A percentile compares a stretch with the other conserved stretches of the same genome.
Evolutionary conservation across 1,139 yeast species (phyloP).

Genomic region (Nakaseomyces delphensis): DNA sequence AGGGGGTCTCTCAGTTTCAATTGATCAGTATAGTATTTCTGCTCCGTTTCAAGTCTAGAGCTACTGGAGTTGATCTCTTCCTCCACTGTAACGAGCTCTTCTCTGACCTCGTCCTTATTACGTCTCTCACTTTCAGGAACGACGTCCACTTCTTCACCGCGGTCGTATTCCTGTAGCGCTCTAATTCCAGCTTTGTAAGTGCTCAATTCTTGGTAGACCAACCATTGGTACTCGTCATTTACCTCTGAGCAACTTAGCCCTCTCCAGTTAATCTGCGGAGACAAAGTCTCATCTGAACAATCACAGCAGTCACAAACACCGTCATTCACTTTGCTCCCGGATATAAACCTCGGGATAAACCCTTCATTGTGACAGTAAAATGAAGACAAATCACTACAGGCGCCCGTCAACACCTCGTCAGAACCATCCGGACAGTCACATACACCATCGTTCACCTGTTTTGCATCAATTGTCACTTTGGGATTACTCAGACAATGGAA

Average conservation of each 20-base stretch:
- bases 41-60: constrained; percentile 13
- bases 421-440: constrained; percentile 98
- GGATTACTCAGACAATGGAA: constrained; percentile 71
- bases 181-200: constrained; percentile 23
- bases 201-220: constrained; percentile 24
- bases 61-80: neutral
- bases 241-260: constrained; percentile 48
- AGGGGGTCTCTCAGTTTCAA: constrained; percentile 21
- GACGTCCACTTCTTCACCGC: constrained; percentile 17
- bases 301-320: constrained; percentile 98
- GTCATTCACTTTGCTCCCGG: constrained; percentile 59
- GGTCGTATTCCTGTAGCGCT: constrained; percentile 25
- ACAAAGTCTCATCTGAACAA: constrained; percentile 67
- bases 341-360: constrained; percentile 46
- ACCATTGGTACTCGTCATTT: constrained; percentile 32
- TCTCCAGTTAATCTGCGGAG: neutral
- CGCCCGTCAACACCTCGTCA: constrained; percentile 94
- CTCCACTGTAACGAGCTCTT: constrained; percentile 11
- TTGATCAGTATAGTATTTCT: constrained; percentile 15
- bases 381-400: constrained; percentile 43
- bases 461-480: constrained; percentile 46
- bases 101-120: constrained; percentile 14
- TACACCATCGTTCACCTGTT: constrained; percentile 73
- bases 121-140: neutral
- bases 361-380: constrained; percentile 80